These are phyloP conservation scores for Scedosporium dehoogii DNA, from an alignment of 2,329 filamentous ascomycete species.

Conservation along the genomic window DNA sequence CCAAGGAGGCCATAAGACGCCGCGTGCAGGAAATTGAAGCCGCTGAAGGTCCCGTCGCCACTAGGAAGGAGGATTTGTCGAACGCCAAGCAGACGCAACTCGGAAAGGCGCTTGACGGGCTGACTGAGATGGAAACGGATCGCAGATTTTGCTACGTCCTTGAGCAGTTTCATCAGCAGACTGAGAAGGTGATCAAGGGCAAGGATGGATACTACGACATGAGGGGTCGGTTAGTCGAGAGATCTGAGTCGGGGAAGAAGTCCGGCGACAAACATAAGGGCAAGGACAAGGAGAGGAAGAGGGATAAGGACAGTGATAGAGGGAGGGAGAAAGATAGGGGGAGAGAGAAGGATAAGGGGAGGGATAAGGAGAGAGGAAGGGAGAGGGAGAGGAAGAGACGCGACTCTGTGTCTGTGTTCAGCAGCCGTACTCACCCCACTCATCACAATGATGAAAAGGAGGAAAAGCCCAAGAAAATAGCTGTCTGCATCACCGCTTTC, in stretches of 20 bases:
- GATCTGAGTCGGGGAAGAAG: not conserved
- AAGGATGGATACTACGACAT: slow-evolving; percentile 10
- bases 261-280: not conserved
- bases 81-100: slow-evolving; percentile 30
- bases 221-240: slow-evolving; percentile 11
- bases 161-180: slow-evolving; percentile 32
- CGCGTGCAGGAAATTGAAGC: slow-evolving; percentile 27
- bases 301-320: slow-evolving; percentile 13
- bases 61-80: slow-evolving; percentile 29
- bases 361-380: not conserved
- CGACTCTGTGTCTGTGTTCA: not conserved
- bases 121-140: slow-evolving; percentile 26
- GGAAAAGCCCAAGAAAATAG: slow-evolving; percentile 23
- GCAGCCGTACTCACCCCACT: slow-evolving; percentile 5
- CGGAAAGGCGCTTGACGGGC: slow-evolving; percentile 23
- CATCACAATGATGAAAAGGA: slow-evolving; percentile 14
- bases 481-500: slow-evolving; percentile 31
- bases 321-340: slow-evolving; percentile 8
- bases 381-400: not conserved
- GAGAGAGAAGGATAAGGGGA: not conserved
- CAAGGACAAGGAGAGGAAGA: slow-evolving; percentile 8
- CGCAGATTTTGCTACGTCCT: slow-evolving; percentile 28
- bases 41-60: slow-evolving; percentile 18
- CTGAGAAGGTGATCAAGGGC: slow-evolving; percentile 17
- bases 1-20: slow-evolving; percentile 24